Percentiles rank a stretch among this genome's conserved stretches.
phyloP scores from a whole-genome alignment of 1,139 yeast genomes.

The Kluyveromyces marxianus region DNA sequence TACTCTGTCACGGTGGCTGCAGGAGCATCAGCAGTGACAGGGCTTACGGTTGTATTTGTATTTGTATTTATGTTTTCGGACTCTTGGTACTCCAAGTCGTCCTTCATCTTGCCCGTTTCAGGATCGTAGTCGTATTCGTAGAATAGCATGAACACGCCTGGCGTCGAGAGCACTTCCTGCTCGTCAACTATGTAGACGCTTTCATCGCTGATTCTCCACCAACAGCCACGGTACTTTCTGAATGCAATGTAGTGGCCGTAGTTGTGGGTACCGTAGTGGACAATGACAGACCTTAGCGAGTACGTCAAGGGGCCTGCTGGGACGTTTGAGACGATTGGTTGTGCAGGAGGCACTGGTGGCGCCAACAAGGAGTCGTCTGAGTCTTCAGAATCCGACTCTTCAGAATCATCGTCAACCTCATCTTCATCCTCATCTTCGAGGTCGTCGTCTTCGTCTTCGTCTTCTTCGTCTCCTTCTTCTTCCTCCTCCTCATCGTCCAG shows the following conservation, averaged over 20 bases:
- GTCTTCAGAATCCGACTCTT: conserved; percentile 3
- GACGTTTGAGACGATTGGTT: conserved; percentile 20
- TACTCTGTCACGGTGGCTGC: too few relatives aligned
- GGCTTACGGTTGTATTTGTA: too few relatives aligned
- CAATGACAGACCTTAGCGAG: conserved; percentile 72
- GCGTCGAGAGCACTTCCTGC: conserved; percentile 68
- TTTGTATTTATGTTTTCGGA: too few relatives aligned
- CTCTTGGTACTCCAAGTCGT: conserved; percentile 21
- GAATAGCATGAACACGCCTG: conserved; percentile 88
- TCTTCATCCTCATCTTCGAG: conserved; percentile 14
- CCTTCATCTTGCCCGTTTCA: conserved; percentile 28
- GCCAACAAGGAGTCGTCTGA: conserved; percentile 9
- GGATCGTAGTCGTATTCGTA: conserved; percentile 55
- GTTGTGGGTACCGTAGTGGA: conserved; percentile 91
- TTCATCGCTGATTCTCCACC: conserved; percentile 96
- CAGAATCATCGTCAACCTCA: conserved; percentile 12
- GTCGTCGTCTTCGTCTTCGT: conserved; percentile 6
- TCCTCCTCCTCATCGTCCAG: conserved; percentile 9
- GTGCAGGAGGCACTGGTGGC: conserved; percentile 10
- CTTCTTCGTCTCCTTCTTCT: conserved; percentile 11
- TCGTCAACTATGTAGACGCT: conserved; percentile 73
- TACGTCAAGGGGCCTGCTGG: conserved; percentile 45
- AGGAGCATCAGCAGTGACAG: not conserved
- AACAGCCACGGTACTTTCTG: conserved; percentile 68
- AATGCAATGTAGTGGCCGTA: conserved; percentile 92